Base-by-base conservation (phyloP, 1,284 basidiomycete species). In the Earliella scabrosa region DNA sequence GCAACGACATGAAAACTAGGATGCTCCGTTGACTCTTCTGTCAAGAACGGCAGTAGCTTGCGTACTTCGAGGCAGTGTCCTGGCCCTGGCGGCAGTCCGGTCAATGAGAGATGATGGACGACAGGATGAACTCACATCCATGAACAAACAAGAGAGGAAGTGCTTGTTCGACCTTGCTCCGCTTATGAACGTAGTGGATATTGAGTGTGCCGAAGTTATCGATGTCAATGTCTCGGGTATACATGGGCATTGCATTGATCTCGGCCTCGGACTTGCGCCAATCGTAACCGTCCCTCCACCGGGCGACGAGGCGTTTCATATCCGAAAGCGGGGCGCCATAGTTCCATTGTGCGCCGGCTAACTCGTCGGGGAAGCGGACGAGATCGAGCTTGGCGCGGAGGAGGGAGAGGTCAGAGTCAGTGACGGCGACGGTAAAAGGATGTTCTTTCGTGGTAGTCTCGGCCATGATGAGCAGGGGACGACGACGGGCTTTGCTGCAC, bases 141-240 rank as follows among this genome's bases (percentile, higher is more conserved):
- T 83, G 81, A 16, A 81, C 75, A 57, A 82, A 82, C 10, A 83
- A 63, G 24, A 83, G 61, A 4, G 82, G 82, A 32, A 83, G 76
- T 0, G 81, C 80, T 21, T 68, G 66, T 49, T 66, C 63, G 4
- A 71, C 61, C 21, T 51, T 52, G 62, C 81, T 82, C 61, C 67
- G 69, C 70, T 79, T 71, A 65, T 85, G 79, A 7, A 83, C 73
- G 54, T 80, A 83, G 60, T 85, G 81, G 4, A 83, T 68, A 45
- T 76, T 77, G 52, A 83, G 64, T 20, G 64, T 63, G 13, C 75
- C 78, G 57, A 73, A 73, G 1, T 73, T 76, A 0, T 78, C 77
- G 6, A 82, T 74, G 2, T 69, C 66, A 41, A 82, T 74, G 44
- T 76, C 71, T 32, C 73, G 69, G 43, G 75, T 82, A 58, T 79